Conservation (phyloP, 495 filamentous ascomycete species). For the Immersiella caudata region DNA sequence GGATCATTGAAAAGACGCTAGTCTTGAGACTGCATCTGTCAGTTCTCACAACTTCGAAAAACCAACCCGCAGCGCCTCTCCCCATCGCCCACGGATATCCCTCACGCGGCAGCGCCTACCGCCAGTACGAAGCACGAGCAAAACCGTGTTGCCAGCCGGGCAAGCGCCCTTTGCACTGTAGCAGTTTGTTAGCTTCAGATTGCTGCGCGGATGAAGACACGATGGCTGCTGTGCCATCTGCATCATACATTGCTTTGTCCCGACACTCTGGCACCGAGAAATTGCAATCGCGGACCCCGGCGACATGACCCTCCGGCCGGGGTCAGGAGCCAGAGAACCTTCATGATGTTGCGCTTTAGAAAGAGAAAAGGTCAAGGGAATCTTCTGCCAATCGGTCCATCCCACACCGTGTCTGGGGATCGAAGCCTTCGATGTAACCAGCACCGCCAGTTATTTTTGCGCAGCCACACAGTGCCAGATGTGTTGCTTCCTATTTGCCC, state of each 20-base stretch:
- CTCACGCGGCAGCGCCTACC: not conserved
- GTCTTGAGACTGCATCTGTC: not conserved
- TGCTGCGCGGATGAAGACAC: not conserved
- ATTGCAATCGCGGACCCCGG: not conserved
- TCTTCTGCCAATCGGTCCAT: not conserved
- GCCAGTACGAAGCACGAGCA: not conserved
- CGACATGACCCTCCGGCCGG: not conserved
- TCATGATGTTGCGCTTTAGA: not conserved
- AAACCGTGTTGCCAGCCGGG: not conserved
- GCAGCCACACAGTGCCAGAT: slow-evolving; percentile 3
- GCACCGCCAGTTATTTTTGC: slow-evolving; percentile 9
- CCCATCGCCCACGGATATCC: not conserved
- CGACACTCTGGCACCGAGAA: not conserved
- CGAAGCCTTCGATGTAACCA: not conserved
- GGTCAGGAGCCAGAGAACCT: not conserved
- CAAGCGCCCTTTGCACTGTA: not conserved
- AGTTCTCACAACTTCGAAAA: not conserved
- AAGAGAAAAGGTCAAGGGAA: not conserved
- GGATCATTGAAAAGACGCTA: not conserved
- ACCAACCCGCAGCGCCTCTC: not conserved
- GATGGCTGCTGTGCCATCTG: not conserved
- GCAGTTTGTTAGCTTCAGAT: not conserved
- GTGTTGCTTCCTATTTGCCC: not conserved
- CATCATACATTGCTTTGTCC: not conserved
- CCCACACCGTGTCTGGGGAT: not conserved